A percentile compares a stretch with the other conserved stretches of the same genome.
phyloP scores from a whole-genome alignment of 106 monocot genomes.

The Phalaenopsis equestris region DNA sequence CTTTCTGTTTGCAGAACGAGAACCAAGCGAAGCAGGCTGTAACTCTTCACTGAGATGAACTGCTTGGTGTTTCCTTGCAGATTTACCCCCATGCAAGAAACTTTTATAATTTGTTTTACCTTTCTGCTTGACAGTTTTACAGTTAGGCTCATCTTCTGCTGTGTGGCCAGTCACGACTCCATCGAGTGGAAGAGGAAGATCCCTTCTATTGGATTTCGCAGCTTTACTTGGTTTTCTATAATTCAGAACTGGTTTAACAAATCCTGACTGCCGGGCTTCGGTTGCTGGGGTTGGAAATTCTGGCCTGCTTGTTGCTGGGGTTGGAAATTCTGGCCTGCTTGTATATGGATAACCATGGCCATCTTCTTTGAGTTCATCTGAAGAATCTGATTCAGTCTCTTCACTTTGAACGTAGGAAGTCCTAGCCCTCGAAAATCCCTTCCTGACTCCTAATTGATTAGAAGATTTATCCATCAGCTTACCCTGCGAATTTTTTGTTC shows the following conservation, averaged over 20 bases:
- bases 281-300: conserved; percentile 6
- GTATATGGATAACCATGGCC: conserved; percentile 8
- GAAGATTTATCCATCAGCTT: conserved; percentile 20
- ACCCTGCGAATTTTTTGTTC: conserved; percentile 16
- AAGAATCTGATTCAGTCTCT: conserved; percentile 82
- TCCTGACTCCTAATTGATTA: conserved; percentile 6
- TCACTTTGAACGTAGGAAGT: conserved; percentile 29
- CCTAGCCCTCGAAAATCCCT: conserved; percentile 4
- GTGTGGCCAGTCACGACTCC: conserved; percentile 3
- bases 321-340: conserved; percentile 14
- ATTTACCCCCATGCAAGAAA: conserved; percentile 19
- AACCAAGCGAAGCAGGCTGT: conserved; percentile 18
- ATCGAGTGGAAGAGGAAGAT: background rate
- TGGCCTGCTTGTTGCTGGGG: conserved; percentile 12
- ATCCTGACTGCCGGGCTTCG: conserved; percentile 6
- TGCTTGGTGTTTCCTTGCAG: conserved; percentile 26
- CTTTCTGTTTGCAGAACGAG: conserved; percentile 20
- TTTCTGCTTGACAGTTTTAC: conserved; percentile 32
- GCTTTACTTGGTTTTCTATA: conserved; percentile 14
- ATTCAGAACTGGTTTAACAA: conserved; percentile 23
- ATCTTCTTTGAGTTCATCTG: conserved; percentile 36
- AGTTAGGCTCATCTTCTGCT: conserved; percentile 15
- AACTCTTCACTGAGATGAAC: conserved; percentile 22
- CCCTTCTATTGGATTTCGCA: conserved; percentile 23
- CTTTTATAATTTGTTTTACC: conserved; percentile 29